Base-by-base conservation (phyloP, 2,329 filamentous ascomycete species). In the Sphaerulina musiva region DNA sequence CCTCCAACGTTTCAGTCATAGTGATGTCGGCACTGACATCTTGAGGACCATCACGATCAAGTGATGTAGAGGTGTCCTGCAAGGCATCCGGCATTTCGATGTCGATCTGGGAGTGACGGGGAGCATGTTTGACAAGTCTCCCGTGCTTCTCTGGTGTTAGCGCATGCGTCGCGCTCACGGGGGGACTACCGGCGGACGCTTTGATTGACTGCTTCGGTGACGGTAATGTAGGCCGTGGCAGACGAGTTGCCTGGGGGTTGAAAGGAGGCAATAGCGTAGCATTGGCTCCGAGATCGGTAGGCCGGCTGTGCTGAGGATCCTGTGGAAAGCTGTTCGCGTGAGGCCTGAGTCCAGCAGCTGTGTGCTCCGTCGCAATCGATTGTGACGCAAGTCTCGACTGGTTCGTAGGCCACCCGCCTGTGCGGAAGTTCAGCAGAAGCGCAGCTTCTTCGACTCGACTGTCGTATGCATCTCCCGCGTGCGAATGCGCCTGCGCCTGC, bases 381-480 rank as follows among this genome's bases (percentile, higher is more conserved):
- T 58, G 55, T 23, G 56, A 51, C 34, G 58, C 44, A 36, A 40
- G 48, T 14, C 41, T 40, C 26, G 60, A 53, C 36, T 57, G 45
- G 46, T 53, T 51, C 8, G 57, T 51, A 23, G 59, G 49, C 59
- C 57, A 61, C 51, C 67, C 65, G 47, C 64, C 63, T 26, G 65
- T 66, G 42, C 63, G 63, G 53, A 76, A 75, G 59, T 74, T 73
- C 42, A 77, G 66, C 46, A 77, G 68, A 56, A 77, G 60, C 54
- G 74, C 72, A 20, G 74, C 74, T 53, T 76, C 74, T 39, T 75
- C 74, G 8, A 74, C 66, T 39, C 72, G 68, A 34, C 70, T 69
- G n/a, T 66, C 63, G 53, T 66, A 64, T 20, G 57, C 47, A 51
- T 57, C 51, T 31, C 40, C 57, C 20, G 45, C 49, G 41, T 55